phyloP scores from a whole-genome alignment of 805 yeast species.

The Hanseniaspora opuntiae region DNA sequence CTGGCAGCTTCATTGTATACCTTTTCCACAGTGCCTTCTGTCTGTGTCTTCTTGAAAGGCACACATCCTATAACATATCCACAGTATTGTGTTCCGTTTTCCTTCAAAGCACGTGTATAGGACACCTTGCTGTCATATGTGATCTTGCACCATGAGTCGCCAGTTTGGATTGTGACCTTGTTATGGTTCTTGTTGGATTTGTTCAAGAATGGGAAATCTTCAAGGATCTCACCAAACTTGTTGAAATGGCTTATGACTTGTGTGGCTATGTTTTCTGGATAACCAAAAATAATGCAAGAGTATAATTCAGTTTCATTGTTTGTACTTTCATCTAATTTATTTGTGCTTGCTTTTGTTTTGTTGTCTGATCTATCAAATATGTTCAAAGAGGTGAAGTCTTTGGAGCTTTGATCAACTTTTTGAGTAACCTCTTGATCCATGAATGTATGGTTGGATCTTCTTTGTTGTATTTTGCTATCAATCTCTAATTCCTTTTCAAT shows the following conservation, averaged over 20 bases:
- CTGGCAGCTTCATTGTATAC: background rate
- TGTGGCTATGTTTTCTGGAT: conserved; percentile 61
- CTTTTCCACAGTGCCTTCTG: background rate
- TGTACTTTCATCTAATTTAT: background rate
- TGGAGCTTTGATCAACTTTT: conserved; percentile 9
- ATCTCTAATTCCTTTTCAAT: conserved; percentile 30
- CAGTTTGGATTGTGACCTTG: conserved; percentile 61
- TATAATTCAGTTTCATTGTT: conserved; percentile 28
- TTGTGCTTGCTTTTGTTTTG: conserved; percentile 1
- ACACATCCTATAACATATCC: conserved; percentile 55
- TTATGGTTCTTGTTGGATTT: conserved; percentile 14
- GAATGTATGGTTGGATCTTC: conserved; percentile 15
- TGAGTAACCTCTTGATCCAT: conserved; percentile 13
- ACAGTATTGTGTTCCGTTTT: conserved; percentile 60
- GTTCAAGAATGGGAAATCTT: conserved; percentile 42
- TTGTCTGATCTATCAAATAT: conserved; percentile 7
- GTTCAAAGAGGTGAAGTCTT: conserved; percentile 12
- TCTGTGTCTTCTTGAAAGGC: conserved; percentile 43
- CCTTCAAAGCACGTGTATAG: conserved; percentile 73
- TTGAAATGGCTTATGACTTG: conserved; percentile 58
- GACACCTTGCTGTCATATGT: conserved; percentile 65
- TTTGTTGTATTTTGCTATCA: conserved; percentile 11
- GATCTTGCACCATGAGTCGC: conserved; percentile 81
- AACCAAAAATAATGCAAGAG: conserved; percentile 78
- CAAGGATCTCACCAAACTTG: conserved; percentile 68